Conservation (phyloP, 805 yeast genomes). For the Schizosaccharomyces lindneri region DNA sequence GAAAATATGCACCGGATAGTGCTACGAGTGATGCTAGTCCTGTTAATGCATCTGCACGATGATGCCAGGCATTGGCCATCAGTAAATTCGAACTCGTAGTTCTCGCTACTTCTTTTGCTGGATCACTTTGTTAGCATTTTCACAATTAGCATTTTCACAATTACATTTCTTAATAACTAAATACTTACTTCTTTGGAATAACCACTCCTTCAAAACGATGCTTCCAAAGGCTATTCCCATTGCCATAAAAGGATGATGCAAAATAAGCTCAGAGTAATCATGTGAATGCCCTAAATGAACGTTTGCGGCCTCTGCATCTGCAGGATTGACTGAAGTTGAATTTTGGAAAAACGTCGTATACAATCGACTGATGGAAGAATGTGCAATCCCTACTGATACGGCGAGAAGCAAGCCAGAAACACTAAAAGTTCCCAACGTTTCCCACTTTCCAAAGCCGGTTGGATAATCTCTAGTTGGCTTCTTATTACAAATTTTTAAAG, state of each 20-base stretch:
- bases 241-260: constrained; percentile 55
- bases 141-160: no score
- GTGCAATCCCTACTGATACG: constrained; percentile 78
- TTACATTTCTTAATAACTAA: background rate
- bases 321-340: background rate
- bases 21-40: constrained; percentile 75
- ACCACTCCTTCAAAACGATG: constrained; percentile 66
- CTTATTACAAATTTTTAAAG: constrained; percentile 52
- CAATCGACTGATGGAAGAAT: constrained; percentile 24
- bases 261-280: constrained; percentile 17
- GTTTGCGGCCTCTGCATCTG: no score
- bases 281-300: constrained; percentile 22
- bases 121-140: background rate
- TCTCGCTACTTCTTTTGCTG: constrained; percentile 46
- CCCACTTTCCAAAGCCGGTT: constrained; percentile 76
- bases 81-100: constrained; percentile 65
- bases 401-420: constrained; percentile 61
- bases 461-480: constrained; percentile 42
- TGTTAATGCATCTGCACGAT: constrained; percentile 78
- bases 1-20: constrained; percentile 59
- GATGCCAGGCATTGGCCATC: constrained; percentile 97
- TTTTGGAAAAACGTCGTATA: background rate
- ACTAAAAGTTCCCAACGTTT: constrained; percentile 71
- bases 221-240: constrained; percentile 91
- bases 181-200: constrained; percentile 34